Evolutionary conservation across 257 asterid genomes (phyloP).

Genomic region (Plantago elongata): DNA sequence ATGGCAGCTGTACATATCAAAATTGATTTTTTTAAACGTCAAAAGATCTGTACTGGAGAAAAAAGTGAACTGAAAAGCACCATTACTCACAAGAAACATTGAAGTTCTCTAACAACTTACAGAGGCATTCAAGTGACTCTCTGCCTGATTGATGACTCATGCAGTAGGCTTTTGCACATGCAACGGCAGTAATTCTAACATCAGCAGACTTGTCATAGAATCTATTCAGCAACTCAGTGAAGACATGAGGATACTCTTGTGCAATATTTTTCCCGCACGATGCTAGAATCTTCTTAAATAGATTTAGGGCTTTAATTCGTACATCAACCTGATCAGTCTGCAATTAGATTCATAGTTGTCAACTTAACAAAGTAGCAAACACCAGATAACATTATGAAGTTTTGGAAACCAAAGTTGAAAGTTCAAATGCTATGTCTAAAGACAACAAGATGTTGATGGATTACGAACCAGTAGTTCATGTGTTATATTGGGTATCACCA

Average conservation of each 20-base stretch:
- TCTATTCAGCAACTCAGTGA: constrained; percentile 65
- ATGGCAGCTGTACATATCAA: constrained; percentile 56
- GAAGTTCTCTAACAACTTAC: constrained; percentile 47
- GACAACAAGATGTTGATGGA: constrained; percentile 12
- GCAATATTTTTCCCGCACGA: constrained; percentile 58
- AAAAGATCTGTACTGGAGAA: constrained; percentile 14
- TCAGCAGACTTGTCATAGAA: constrained; percentile 74
- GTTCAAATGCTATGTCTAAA: neutral
- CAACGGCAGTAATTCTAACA: constrained; percentile 75
- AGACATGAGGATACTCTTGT: constrained; percentile 50
- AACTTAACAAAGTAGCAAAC: constrained; percentile 22
- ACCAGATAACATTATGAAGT: constrained; percentile 17
- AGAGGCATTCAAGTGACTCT: constrained; percentile 51
- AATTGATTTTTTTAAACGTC: constrained; percentile 16
- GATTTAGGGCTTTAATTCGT: constrained; percentile 74
- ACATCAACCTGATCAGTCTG: constrained; percentile 96
- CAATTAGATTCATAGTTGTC: constrained; percentile 28
- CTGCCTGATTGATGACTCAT: constrained; percentile 41
- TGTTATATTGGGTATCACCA: constrained; percentile 70
- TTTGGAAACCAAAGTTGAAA: constrained; percentile 7
- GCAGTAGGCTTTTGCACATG: constrained; percentile 68
- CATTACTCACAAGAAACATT: constrained; percentile 13
- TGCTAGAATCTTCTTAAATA: constrained; percentile 51
- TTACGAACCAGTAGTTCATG: constrained; percentile 68
- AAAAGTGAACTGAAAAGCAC: constrained; percentile 8